Base-by-base conservation (phyloP, 352 stramenopile genomes). In the Pythium dissimile region DNA sequence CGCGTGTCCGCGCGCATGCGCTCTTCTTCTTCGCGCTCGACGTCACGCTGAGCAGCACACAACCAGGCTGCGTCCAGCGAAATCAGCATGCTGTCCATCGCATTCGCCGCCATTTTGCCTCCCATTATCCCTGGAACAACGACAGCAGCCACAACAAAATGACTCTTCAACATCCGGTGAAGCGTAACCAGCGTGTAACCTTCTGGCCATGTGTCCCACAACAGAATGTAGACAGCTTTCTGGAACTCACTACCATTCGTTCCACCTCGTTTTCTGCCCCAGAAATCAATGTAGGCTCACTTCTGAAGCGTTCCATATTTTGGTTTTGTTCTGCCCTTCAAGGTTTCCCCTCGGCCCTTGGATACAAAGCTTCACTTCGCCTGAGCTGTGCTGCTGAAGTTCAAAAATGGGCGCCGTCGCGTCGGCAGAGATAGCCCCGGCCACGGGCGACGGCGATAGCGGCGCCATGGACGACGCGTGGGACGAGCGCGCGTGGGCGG, bases 11-110 rank as follows among this genome's bases (percentile, higher is more conserved):
- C 13, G 37, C 51, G 54, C 35, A 45, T 21, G 13, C 72, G 65
- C 48, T 80, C 72, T 28, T 80, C 60, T 27, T 80, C 72, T 20
- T 86, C 77, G 15, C 72, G 69, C 49, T 80, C 75, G 12, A 84
- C 54, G 52, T 86, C 73, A 18, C 72, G 65, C 47, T 85, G 73
- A 0, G 75, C 73, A 1, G 73, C 65, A 18, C 80, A 89, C 20
- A 89, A 61, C 80, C 80, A 88, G 15, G 77, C 80, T 2, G 77
- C 38, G 32, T 88, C 73, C 34, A 85, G 38, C 8, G 73, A 70
- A 59, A 80, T 47, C 3, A 75, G 34, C 35, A 51, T 49, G 49
- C 47, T 62, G 43, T 52, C 64, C 27, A 58, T 54, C 50, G 44
- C 59, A 38, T 47, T 60, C 34, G 54, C 57, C 68, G 75, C 54